Evolutionary conservation across 257 asterid genomes (phyloP), one percentile per base, ranked within the genome.

Genomic region (Leptodermis oblonga): DNA sequence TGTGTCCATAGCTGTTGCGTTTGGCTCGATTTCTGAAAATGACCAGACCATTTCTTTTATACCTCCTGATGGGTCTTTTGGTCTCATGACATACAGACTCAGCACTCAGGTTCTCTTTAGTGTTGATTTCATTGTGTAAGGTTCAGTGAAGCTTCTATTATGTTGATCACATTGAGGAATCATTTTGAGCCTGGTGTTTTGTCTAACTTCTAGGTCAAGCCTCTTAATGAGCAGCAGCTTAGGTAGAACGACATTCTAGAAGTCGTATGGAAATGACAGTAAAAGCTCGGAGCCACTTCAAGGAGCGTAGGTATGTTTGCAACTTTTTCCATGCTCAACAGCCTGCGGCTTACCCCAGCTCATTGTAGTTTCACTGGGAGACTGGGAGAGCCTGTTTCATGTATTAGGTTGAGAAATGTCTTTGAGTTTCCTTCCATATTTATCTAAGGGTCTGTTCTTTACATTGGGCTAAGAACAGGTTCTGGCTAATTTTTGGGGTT

Each of bases 61-160:
- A 80, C 99, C 99, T 75, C 98, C 99, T 56, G 99, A 94, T 85
- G 99, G 99, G 59, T 77, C 98, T 64, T 94, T 94, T 82, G 99
- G 91, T 84, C 98, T 94, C 80, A 94, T 94, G 99, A 94, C 97
- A 63, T 94, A 94, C 81, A 85, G 99, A 84, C 93, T 94, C 68
- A 88, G 95, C 87, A 94, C 98, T 78, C 98, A 94, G 99, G 98
- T 94, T 75, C 55, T 75, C 66, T 75, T 61, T 63, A 9, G 43
- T 49, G 33, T 41, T 53, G n/a, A 49, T 42, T 28, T 61, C 39
- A 46, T 15, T 49, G 22, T 25, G 33, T 33, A 20, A 51, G 49
- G 17, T 28, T 58, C 59, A 13, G 15, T 53, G 45, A 20, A 59
- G 28, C 18, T 43, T 45, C 5, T 15, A 25, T 1, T 4, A 7